phyloP scores from a whole-genome alignment of 108 stramenopile genomes.

The Pseudonitzschia pungens region DNA sequence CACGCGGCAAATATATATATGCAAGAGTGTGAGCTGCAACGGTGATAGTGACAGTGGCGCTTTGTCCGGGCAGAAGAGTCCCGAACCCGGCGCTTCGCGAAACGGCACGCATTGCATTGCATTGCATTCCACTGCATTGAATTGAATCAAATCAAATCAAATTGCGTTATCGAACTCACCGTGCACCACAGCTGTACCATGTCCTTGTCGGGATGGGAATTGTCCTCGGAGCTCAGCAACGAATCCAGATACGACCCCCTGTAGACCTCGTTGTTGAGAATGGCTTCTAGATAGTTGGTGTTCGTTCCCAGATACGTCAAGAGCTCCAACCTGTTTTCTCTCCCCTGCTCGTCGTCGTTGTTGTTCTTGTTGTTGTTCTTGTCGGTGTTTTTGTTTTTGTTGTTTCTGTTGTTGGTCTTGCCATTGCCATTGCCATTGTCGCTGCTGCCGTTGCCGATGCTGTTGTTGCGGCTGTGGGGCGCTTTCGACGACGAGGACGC shows the following conservation, averaged over 20 bases:
- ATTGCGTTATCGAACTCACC: too few relatives aligned
- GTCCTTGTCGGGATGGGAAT: constrained; percentile 59
- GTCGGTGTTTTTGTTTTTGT: neutral
- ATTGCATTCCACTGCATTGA: neutral
- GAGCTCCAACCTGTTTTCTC: constrained; percentile 34
- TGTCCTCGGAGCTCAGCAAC: constrained; percentile 68
- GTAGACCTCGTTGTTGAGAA: constrained; percentile 35
- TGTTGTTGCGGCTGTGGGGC: neutral
- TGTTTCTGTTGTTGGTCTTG: neutral
- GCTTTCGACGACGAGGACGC: constrained; percentile 2
- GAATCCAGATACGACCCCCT: constrained; percentile 60
- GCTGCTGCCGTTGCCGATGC: neutral
- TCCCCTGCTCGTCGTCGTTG: neutral
- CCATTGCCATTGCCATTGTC: neutral
- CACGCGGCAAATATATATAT: neutral
- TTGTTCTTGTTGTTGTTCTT: neutral
- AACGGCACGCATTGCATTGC: neutral
- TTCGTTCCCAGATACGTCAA: constrained; percentile 52
- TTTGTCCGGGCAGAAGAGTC: neutral
- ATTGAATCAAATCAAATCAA: too few relatives aligned
- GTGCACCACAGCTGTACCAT: constrained; percentile 81
- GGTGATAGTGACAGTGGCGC: neutral
- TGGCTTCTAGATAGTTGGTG: constrained; percentile 28
- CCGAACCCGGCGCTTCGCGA: neutral
- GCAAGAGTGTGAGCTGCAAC: neutral